Evolutionary conservation across 129 eudicot species (phyloP).

Genomic region (Chrysanthemum makinoi): DNA sequence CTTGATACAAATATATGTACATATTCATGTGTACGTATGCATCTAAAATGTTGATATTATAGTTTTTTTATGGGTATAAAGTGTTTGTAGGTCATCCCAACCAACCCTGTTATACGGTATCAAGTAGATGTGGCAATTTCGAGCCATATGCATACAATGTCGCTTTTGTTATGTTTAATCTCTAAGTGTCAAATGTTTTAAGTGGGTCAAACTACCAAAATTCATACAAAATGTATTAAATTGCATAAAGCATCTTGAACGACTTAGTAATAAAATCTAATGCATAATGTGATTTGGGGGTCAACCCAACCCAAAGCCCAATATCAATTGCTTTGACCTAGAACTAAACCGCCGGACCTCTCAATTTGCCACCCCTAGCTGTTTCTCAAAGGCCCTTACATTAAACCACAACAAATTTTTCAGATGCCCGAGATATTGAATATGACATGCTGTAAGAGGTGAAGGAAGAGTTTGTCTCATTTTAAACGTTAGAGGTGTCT

Average conservation of each 20-base stretch:
- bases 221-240: no score
- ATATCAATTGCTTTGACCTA: background rate
- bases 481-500: constrained; percentile 64
- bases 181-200: no score
- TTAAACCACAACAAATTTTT: background rate
- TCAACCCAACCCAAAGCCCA: background rate
- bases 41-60: background rate
- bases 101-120: no score
- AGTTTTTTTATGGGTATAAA: background rate
- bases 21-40: constrained; percentile 4
- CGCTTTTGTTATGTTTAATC: no score
- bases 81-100: no score
- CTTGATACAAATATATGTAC: background rate
- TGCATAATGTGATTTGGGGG: no score
- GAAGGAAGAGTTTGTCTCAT: constrained; percentile 49
- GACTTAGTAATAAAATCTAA: no score
- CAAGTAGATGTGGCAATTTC: no score
- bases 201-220: no score
- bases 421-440: constrained; percentile 82
- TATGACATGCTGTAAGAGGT: constrained; percentile 78
- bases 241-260: no score
- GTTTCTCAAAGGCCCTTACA: background rate
- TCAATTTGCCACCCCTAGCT: background rate
- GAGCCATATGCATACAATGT: no score
- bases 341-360: background rate